Evolutionary conservation across 495 filamentous ascomycete genomes (phyloP).

Genomic region (Hypoxylon crocopeplum): DNA sequence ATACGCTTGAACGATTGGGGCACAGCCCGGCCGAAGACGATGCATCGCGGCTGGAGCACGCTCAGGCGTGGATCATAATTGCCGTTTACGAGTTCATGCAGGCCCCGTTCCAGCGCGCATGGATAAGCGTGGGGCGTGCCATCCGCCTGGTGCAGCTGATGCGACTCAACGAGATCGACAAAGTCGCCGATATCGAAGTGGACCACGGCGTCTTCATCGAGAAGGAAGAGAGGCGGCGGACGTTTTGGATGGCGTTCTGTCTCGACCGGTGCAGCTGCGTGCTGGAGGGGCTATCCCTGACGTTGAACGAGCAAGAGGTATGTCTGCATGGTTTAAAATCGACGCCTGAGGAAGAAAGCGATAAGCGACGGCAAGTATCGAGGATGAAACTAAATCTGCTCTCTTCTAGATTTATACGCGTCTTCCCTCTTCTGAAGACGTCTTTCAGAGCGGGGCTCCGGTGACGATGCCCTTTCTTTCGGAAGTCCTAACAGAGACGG

Average conservation of each 20-base stretch:
- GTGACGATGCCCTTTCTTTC: slow-evolving; percentile 17
- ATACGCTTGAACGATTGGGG: slow-evolving; percentile 51
- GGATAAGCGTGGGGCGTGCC: slow-evolving; percentile 52
- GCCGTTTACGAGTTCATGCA: slow-evolving; percentile 59
- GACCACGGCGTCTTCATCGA: slow-evolving; percentile 36
- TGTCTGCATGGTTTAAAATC: not conserved
- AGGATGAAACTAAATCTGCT: not conserved
- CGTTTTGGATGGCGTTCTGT: slow-evolving; percentile 56
- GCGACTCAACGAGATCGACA: slow-evolving; percentile 46
- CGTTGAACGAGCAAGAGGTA: slow-evolving; percentile 22
- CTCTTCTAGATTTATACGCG: slow-evolving; percentile 13
- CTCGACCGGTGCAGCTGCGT: slow-evolving; percentile 45
- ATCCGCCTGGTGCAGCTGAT: slow-evolving; percentile 55
- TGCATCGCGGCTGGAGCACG: slow-evolving; percentile 45
- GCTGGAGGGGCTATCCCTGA: slow-evolving; percentile 12
- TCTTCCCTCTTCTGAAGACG: slow-evolving; percentile 15
- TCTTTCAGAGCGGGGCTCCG: slow-evolving; percentile 17
- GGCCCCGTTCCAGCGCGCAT: slow-evolving; percentile 48
- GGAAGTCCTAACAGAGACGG: slow-evolving; percentile 1
- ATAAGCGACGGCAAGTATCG: not conserved
- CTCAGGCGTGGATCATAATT: slow-evolving; percentile 61
- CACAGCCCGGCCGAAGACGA: slow-evolving; percentile 18
- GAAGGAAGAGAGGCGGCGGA: slow-evolving; percentile 52
- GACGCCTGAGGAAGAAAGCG: not conserved
- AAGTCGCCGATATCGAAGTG: not conserved